Percentiles rank a stretch among this genome's conserved stretches.
Conservation (phyloP, 1,139 yeast species). For the Suhomyces coccinellae region DNA sequence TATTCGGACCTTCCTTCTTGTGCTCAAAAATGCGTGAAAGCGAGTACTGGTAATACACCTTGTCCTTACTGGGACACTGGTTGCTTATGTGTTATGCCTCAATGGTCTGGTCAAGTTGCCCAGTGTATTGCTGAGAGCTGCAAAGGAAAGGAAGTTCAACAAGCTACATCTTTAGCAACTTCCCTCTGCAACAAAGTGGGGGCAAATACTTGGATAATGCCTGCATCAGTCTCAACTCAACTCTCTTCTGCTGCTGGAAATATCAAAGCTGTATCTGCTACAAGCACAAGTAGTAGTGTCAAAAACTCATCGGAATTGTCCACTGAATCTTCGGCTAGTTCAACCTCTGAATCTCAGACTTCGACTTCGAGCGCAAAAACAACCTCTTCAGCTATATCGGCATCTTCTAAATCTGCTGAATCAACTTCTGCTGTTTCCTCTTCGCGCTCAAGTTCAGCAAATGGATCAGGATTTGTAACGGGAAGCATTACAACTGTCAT, state of each 20-base stretch:
- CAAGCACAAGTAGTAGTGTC: constrained; percentile 1
- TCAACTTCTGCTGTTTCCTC: neutral
- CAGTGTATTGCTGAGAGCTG: constrained; percentile 46
- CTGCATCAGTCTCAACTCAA: constrained; percentile 38
- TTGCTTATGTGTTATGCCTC: constrained; percentile 53
- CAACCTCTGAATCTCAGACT: neutral
- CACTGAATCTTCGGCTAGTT: constrained; percentile 3
- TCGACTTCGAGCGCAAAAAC: constrained; percentile 13
- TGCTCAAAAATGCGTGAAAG: constrained; percentile 44
- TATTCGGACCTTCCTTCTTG: constrained; percentile 36
- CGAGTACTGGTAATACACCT: constrained; percentile 37
- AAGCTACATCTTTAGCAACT: constrained; percentile 42
- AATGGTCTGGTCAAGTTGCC: constrained; percentile 48
- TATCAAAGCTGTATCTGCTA: constrained; percentile 15
- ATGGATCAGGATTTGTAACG: neutral
- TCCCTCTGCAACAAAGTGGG: constrained; percentile 47
- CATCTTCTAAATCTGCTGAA: neutral
- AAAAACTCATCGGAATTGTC: neutral
- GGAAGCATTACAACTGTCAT: neutral
- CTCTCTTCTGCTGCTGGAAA: constrained; percentile 33
- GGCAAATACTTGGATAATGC: constrained; percentile 48
- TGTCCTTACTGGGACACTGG: constrained; percentile 60
- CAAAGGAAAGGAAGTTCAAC: constrained; percentile 37
- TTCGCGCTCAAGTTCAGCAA: neutral
- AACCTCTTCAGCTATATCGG: neutral